A percentile compares a stretch with the other conserved stretches of the same genome.
These are phyloP conservation scores for Meira miltonrushii DNA, from an alignment of 1,284 basidiomycete species.

Conservation along the genomic window DNA sequence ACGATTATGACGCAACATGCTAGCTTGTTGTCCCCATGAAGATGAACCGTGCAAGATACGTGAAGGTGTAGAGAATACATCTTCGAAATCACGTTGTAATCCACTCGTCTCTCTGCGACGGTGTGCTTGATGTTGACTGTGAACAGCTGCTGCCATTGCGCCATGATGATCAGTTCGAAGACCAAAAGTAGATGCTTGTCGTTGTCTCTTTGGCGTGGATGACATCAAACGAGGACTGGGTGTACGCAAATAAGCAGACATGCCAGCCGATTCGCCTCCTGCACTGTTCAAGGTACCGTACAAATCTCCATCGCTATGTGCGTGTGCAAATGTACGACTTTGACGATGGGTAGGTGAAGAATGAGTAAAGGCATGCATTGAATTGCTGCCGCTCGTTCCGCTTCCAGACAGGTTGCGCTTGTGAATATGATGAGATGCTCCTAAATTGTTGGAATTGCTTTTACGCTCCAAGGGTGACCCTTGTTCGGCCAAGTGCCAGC, in stretches of 20 bases:
- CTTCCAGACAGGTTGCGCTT: not conserved
- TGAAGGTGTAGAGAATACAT: constrained; percentile 40
- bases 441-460: constrained; percentile 12
- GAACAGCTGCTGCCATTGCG: too few species aligned
- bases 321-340: constrained; percentile 22
- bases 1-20: constrained; percentile 2
- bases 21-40: constrained; percentile 19
- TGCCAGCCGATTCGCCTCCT: not conserved
- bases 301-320: not conserved
- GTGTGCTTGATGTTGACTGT: too few species aligned
- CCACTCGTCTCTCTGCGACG: constrained; percentile 2
- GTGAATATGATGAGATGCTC: too few species aligned
- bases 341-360: constrained; percentile 22
- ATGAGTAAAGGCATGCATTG: constrained; percentile 1
- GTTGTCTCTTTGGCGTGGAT: not conserved
- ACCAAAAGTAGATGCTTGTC: not conserved
- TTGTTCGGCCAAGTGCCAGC: constrained; percentile 36
- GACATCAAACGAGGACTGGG: constrained; percentile 9
- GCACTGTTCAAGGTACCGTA: not conserved
- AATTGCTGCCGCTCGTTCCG: not conserved
- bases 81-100: constrained; percentile 18
- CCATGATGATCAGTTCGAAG: too few species aligned
- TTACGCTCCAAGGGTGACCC: constrained; percentile 43
- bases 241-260: not conserved
- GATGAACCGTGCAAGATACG: constrained; percentile 27